Base-by-base conservation (phyloP, 306 rosid genomes). In the Lathyrus sativus region DNA sequence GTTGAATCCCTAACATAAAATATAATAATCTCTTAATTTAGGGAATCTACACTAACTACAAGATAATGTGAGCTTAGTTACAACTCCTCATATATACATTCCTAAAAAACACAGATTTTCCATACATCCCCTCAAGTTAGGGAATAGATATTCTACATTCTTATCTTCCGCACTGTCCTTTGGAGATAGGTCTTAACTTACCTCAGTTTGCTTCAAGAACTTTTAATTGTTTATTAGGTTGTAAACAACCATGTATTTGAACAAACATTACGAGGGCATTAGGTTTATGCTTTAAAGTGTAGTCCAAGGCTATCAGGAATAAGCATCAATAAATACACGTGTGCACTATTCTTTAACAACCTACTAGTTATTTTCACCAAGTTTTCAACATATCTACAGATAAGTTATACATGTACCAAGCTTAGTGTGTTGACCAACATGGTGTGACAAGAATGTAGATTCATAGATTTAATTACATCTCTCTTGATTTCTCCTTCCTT, bases 351-450 rank as follows among this genome's bases (percentile, higher is more conserved):
- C 39, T 29, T 2, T 56, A 26, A 24, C 38, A 54, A 24, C 41
- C 11, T 6, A 56, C 41, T 56, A 29, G 10, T 56, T 56, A 29
- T 56, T 28, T 13, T 56, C 41, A 56, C 62, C 35, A 29, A 29
- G 19, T 56, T 11, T 56, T 56, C 15, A 35, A 29, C 12, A 28
- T 19, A 13, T 4, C 1, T 24, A 4, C 11, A 6, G 15, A 54
- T 54, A 11, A 57, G 63, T 13, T 57, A 29, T 29, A 57, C 7
- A 33, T 57, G 41, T 29, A 57, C 41, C 22, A 29, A 57, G 58
- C 57, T 50, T 18, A 5, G 50, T 11, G 17, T 13, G 15, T 44
- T 44, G 9, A 33, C 38, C 50, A 44, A 3, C 18, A 44, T 44
- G 18, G 18, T n/a, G 51, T 45, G 19, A 45, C 18, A 45, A 6